Evolutionary conservation across 768 basidiomycete species (phyloP), one percentile per base, ranked within the genome.

Genomic region (Termitomyces sp.): DNA sequence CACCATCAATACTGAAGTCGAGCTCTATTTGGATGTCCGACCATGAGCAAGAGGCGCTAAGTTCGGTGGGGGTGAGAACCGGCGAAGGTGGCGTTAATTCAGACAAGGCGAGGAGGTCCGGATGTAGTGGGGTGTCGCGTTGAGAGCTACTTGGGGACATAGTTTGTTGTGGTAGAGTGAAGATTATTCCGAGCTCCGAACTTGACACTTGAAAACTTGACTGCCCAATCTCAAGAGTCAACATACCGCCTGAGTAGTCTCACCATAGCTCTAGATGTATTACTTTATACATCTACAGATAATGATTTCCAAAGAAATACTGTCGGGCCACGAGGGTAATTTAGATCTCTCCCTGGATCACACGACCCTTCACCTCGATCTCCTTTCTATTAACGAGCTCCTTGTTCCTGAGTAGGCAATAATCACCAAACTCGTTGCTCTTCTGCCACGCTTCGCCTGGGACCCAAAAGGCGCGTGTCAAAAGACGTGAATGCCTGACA

Each of bases 381-480:
- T 78, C 73, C 61, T 79, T 79, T 51, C 60, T 59, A 1, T 51
- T 58, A 26, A 81, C 70, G 31, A 63, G 67, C 15, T 67, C 73
- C 63, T 69, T 80, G 61, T 92, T 87, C 69, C 78, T 84, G 59
- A 99, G 75, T 60, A 99, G 67, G 68, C 95, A 97, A 68, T 93
- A 97, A 64, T 98, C 92, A 1, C 96, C 96, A 69, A 81, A 97
- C 56, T 79, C 78, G 66, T 96, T 92, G 61, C 71, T 70, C 26
- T 70, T 71, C 60, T 86, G 81, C 86, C 92, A 91, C 57, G 70
- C 71, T 46, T 77, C 68, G 12, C 85, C 83, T 7, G 95, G 96
- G 41, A 90, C 67, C 86, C 89, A 96, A 56, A 98, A 75, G 28
- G 84, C 79, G 51, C 96, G 78, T 42, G 89, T 87, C 60, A 92